Conservation (phyloP, 768 basidiomycete species). For the Boletus speciosus region DNA sequence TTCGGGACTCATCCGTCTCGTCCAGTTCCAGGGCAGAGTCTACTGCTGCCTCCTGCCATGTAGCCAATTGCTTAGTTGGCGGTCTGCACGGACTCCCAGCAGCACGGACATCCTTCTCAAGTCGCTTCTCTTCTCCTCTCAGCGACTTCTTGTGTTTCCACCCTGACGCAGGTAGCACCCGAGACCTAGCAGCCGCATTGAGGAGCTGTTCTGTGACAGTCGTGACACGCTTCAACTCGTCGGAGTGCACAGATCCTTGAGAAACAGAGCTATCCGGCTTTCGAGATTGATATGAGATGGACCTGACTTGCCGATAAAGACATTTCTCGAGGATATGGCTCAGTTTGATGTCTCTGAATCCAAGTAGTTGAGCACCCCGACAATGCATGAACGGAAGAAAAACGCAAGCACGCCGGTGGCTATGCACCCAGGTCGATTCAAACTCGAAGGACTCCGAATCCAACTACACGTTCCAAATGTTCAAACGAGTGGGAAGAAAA, state of each 20-base stretch:
- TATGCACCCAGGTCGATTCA: constrained; percentile 9
- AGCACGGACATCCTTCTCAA: constrained; percentile 23
- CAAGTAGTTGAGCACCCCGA: constrained; percentile 19
- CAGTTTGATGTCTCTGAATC: constrained; percentile 15
- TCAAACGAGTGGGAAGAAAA: constrained; percentile 74
- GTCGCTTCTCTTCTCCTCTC: constrained; percentile 40
- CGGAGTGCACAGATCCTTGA: background rate
- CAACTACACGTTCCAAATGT: constrained; percentile 43
- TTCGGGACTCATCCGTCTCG: constrained; percentile 10
- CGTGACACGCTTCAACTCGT: constrained; percentile 9
- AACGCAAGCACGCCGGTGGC: constrained; percentile 21
- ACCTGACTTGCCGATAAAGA: background rate
- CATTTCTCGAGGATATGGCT: constrained; percentile 11
- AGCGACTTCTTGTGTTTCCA: constrained; percentile 37
- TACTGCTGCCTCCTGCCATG: constrained; percentile 24
- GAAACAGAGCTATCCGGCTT: background rate
- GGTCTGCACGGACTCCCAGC: constrained; percentile 9
- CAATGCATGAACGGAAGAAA: constrained; percentile 32
- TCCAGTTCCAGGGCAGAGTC: constrained; percentile 8
- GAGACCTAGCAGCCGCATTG: constrained; percentile 30
- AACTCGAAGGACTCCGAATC: background rate
- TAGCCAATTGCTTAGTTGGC: constrained; percentile 24
- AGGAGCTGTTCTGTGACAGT: constrained; percentile 33
- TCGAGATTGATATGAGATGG: background rate
- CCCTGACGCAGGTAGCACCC: constrained; percentile 19